These are phyloP conservation scores for Hirsutella rhossiliensis DNA, from an alignment of 2,329 filamentous ascomycete species.

Conservation along the genomic window DNA sequence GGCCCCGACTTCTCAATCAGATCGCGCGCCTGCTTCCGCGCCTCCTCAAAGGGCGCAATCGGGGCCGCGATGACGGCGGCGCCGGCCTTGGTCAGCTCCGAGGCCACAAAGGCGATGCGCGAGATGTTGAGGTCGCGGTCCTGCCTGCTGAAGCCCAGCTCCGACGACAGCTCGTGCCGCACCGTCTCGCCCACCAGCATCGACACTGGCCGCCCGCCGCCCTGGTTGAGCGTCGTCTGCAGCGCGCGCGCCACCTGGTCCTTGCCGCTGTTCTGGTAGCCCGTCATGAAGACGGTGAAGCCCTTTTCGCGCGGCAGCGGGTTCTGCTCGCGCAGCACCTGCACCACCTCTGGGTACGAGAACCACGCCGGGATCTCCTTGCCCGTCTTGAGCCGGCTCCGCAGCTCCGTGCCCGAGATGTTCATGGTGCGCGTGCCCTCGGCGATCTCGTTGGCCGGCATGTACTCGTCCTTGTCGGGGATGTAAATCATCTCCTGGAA, in stretches of 20 bases:
- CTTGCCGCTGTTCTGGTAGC: constrained; percentile 94
- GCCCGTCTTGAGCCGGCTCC: constrained; percentile 78
- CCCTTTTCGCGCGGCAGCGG: constrained; percentile 83
- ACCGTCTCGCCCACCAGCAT: constrained; percentile 94
- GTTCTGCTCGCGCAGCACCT: constrained; percentile 91
- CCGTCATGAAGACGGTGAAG: constrained; percentile 96
- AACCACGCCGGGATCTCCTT: constrained; percentile 98
- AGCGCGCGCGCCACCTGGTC: constrained; percentile 91
- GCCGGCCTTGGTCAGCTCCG: constrained; percentile 84
- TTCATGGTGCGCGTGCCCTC: constrained; percentile 75
- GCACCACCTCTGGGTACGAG: constrained; percentile 97
- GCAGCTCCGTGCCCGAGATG: constrained; percentile 84
- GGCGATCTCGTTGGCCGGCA: constrained; percentile 79
- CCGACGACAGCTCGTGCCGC: constrained; percentile 80
- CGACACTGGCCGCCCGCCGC: constrained; percentile 87
- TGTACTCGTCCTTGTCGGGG: constrained; percentile 93
- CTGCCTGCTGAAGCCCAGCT: constrained; percentile 87
- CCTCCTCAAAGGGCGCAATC: constrained; percentile 82
- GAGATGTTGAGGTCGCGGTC: constrained; percentile 93
- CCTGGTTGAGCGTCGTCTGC: constrained; percentile 95
- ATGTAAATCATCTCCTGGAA: constrained; percentile 99
- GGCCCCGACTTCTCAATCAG: constrained; percentile 77
- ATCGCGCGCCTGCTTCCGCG: constrained; percentile 67
- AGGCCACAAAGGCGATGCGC: constrained; percentile 91
- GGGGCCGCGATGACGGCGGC: constrained; percentile 93